Conservation (phyloP, 345 rosid species). For the Odontarrhena argentea region DNA sequence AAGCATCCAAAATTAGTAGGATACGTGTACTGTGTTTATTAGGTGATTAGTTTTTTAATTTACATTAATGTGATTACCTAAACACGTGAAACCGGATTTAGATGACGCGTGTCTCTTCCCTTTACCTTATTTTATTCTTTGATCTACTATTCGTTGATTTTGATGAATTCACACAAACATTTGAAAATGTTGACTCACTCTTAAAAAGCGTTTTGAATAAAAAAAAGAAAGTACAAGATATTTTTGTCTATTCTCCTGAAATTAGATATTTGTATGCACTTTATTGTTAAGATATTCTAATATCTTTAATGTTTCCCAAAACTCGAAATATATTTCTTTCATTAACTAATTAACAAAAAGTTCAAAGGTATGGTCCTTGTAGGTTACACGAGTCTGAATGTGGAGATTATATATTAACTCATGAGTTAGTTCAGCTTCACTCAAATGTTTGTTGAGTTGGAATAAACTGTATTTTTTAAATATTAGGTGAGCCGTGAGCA, state of each 20-base stretch:
- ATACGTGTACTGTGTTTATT: conserved; percentile 33
- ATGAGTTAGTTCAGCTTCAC: neutral
- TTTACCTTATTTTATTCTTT: conserved; percentile 27
- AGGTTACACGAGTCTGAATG: conserved; percentile 13
- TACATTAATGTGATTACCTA: conserved; percentile 25
- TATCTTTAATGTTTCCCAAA: conserved; percentile 21
- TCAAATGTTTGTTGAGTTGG: neutral
- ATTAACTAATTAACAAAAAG: conserved; percentile 2
- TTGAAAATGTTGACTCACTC: conserved; percentile 37
- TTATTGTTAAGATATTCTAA: conserved; percentile 31
- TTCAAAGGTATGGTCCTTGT: conserved; percentile 19
- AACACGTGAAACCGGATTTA: conserved; percentile 33
- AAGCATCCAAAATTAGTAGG: conserved; percentile 35
- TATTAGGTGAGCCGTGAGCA: neutral
- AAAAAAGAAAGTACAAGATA: conserved; percentile 30
- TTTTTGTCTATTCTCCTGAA: conserved; percentile 36
- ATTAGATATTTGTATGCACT: conserved; percentile 41
- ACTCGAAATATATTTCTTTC: conserved; percentile 23
- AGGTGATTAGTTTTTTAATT: conserved; percentile 4
- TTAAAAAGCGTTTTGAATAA: neutral
- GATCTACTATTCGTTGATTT: conserved; percentile 40
- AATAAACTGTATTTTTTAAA: neutral
- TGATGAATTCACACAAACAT: conserved; percentile 25
- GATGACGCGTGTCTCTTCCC: conserved; percentile 33
- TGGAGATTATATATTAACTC: neutral